A percentile compares a stretch with the other conserved stretches of the same genome.
phyloP scores from a whole-genome alignment of 306 rosid genomes.

The Acacia confusa region DNA sequence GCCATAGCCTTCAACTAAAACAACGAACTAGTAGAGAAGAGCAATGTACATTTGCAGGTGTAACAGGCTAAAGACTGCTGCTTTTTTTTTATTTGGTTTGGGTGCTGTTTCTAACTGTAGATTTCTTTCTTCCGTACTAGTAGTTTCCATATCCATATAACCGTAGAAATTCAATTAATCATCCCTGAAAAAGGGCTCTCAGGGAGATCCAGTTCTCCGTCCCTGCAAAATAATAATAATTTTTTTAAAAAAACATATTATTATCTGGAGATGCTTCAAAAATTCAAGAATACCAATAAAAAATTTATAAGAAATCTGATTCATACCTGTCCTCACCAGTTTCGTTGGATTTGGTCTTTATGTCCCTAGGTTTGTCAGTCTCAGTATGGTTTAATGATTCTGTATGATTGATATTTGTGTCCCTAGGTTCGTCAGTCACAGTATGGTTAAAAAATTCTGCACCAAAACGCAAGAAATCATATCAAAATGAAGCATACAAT shows the following conservation, averaged over 20 bases:
- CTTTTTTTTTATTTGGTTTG: neutral
- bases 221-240: conserved; percentile 31
- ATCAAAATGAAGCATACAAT: neutral
- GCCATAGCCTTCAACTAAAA: conserved; percentile 15
- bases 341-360: conserved; percentile 25
- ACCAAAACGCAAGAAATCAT: neutral
- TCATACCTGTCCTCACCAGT: conserved; percentile 55
- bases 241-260: no score
- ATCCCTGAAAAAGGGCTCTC: conserved; percentile 68
- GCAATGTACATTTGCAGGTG: neutral
- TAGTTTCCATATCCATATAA: conserved; percentile 22
- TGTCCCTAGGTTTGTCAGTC: conserved; percentile 23
- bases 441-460: conserved; percentile 47
- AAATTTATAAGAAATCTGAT: neutral
- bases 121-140: conserved; percentile 10
- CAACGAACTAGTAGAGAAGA: conserved; percentile 18
- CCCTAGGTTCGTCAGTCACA: no score
- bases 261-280: neutral
- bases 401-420: no score
- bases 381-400: conserved; percentile 35
- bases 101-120: conserved; percentile 17
- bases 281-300: neutral
- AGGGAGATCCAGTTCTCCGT: conserved; percentile 64
- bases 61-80: conserved; percentile 10
- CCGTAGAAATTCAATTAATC: conserved; percentile 30